Conservation (phyloP, 1,139 yeast species). For the Sugiyamaella pinicola region DNA sequence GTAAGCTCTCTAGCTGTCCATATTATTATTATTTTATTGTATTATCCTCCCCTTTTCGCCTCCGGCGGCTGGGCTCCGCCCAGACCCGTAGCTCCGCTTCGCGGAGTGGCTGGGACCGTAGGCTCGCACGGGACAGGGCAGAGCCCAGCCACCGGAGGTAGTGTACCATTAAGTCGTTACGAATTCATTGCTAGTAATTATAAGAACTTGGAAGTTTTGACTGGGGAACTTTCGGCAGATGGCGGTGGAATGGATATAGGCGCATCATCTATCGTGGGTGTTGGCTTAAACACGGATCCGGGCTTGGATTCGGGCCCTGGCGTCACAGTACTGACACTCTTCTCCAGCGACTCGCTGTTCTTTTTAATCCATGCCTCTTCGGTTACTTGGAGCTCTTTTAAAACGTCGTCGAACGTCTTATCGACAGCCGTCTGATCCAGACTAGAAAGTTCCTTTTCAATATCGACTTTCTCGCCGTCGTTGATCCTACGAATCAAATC, state of each 20-base stretch:
- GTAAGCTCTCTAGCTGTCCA: too few relatives aligned
- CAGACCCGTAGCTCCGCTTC: too few relatives aligned
- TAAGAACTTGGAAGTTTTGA: conserved; percentile 10
- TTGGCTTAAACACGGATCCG: background rate
- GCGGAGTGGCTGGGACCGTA: too few relatives aligned
- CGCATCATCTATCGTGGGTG: background rate
- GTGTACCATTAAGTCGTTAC: background rate
- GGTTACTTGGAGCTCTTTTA: conserved; percentile 17
- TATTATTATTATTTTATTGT: background rate
- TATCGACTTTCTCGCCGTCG: conserved; percentile 17
- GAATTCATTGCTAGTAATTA: background rate
- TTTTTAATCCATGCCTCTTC: conserved; percentile 14
- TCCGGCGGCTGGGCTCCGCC: too few relatives aligned
- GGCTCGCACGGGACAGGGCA: too few relatives aligned
- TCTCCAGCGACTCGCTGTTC: background rate
- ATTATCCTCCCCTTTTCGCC: too few relatives aligned
- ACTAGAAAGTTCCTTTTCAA: conserved; percentile 13
- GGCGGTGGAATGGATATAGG: background rate
- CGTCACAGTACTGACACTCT: background rate
- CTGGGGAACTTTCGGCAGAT: background rate
- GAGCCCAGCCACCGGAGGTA: background rate
- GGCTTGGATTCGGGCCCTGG: too few relatives aligned
- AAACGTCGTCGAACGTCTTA: conserved; percentile 18
- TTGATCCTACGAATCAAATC: conserved; percentile 8
- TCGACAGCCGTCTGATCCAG: conserved; percentile 12